Base-by-base conservation (phyloP, 1,284 basidiomycete genomes). In the Porodaedalea pini region DNA sequence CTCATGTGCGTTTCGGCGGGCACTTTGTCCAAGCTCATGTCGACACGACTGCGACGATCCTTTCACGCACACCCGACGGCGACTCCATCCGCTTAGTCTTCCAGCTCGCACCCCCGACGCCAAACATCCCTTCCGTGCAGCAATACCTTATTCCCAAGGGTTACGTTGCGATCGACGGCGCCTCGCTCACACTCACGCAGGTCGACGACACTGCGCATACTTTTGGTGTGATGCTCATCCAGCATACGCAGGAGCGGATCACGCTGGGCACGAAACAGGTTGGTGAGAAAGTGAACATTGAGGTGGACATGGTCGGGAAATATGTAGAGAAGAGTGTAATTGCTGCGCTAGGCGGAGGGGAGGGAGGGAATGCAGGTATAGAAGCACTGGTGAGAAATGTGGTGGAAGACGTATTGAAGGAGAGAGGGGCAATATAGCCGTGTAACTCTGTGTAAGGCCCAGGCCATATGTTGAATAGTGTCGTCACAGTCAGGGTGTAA, bases 1-100 rank as follows among this genome's bases (percentile, higher is more conserved):
- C 89, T 0, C 90, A 96, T 73, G 86, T 86, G 8, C 80, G 96
- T 44, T 98, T 99, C 67, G 96, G 96, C 27, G 96, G 96, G 4
- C 96, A 99, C 70, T 95, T 98, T 69, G 97, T 99, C 4, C 96
- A 98, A 92, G 94, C 91, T 19, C 94, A 98, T 71, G 90, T 99
- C 61, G 97, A 99, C 68, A 85, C 83, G 4, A 96, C 93, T 1
- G 94, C 90, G 2, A 87, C 76, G 0, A 79, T 98, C 56, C 68
- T 86, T 39, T 79, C 81, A 10, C 82, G 81, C 48, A 74, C 71
- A 3, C 76, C 80, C 10, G 97, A 98, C 66, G 94, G 93, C 13
- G 92, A 96, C 67, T 97, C 94, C 8, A 70, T 97, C 62, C 86
- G 91, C 32, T 76, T 92, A 66, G 81, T 78, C 54, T 98, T 95